These are phyloP conservation scores for Solanum commersonii DNA, from an alignment of 257 asterid species.

Conservation along the genomic window DNA sequence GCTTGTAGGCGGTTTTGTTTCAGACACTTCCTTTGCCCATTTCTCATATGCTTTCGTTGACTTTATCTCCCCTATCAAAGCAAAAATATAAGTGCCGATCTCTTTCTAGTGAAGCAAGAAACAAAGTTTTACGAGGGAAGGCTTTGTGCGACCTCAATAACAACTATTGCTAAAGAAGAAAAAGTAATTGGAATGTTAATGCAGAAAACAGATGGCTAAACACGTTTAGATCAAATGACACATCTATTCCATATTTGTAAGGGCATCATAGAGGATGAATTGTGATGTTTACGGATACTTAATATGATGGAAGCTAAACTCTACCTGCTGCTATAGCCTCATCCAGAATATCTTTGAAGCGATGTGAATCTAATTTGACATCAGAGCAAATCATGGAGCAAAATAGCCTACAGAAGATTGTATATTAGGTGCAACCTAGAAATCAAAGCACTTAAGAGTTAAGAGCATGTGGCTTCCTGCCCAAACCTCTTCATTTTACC, in stretches of 20 bases:
- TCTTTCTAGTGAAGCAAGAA: not conserved
- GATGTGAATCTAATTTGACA: constrained; percentile 75
- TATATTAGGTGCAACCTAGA: not conserved
- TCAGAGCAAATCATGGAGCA: constrained; percentile 96
- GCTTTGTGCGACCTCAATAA: not conserved
- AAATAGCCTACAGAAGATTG: constrained; percentile 47
- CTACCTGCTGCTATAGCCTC: constrained; percentile 58
- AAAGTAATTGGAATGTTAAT: not conserved
- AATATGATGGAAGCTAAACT: not conserved
- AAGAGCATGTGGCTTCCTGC: not conserved
- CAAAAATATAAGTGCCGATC: not conserved
- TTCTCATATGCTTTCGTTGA: constrained; percentile 63
- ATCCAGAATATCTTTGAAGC: constrained; percentile 83
- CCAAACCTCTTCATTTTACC: constrained; percentile 81
- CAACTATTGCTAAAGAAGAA: not conserved
- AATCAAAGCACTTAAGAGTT: not conserved
- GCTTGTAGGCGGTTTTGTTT: constrained; percentile 82
- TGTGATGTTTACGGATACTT: not conserved
- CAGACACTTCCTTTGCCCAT: constrained; percentile 82
- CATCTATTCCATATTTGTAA: not conserved
- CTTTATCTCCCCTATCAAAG: constrained; percentile 46
- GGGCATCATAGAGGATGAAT: not conserved
- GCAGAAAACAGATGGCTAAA: not conserved
- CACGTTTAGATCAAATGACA: not conserved
- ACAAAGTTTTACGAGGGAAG: not conserved